phyloP scores from a whole-genome alignment of 2,329 filamentous ascomycete genomes.

The Dactylonectria macrodidyma region DNA sequence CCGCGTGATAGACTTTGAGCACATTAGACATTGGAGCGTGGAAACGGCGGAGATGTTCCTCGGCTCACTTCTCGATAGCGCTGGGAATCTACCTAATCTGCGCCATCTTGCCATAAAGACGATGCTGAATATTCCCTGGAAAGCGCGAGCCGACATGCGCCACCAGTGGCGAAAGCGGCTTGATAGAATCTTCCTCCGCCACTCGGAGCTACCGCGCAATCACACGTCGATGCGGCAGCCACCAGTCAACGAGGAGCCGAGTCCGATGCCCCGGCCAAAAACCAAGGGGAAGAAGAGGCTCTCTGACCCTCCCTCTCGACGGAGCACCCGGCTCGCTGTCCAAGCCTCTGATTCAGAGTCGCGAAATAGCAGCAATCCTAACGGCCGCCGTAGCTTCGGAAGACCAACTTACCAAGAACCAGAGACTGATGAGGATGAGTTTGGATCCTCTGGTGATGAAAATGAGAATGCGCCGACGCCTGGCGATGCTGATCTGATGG shows the following conservation, averaged over 20 bases:
- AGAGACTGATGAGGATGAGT: conserved; percentile 62
- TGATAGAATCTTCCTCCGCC: conserved; percentile 75
- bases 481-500: conserved; percentile 23
- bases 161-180: conserved; percentile 83
- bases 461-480: conserved; percentile 26
- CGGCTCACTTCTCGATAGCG: conserved; percentile 81
- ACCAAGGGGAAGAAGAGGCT: conserved; percentile 34
- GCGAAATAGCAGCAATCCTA: conserved; percentile 37
- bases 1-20: conserved; percentile 79
- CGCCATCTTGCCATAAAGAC: conserved; percentile 81
- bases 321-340: conserved; percentile 55
- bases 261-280: conserved; percentile 32
- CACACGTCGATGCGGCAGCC: conserved; percentile 42
- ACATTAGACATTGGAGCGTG: conserved; percentile 82
- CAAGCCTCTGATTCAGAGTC: conserved; percentile 46
- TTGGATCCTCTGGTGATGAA: conserved; percentile 47
- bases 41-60: conserved; percentile 84
- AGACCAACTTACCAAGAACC: conserved; percentile 60
- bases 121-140: conserved; percentile 86
- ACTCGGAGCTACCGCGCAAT: conserved; percentile 57
- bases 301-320: conserved; percentile 51
- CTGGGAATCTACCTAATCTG: conserved; percentile 75
- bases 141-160: conserved; percentile 84
- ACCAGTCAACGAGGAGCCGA: conserved; percentile 14
- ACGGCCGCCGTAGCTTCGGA: conserved; percentile 36